A percentile compares a stretch with the other conserved stretches of the same genome.
Conservation (phyloP, 805 yeast genomes). For the Teunomyces atbi region DNA sequence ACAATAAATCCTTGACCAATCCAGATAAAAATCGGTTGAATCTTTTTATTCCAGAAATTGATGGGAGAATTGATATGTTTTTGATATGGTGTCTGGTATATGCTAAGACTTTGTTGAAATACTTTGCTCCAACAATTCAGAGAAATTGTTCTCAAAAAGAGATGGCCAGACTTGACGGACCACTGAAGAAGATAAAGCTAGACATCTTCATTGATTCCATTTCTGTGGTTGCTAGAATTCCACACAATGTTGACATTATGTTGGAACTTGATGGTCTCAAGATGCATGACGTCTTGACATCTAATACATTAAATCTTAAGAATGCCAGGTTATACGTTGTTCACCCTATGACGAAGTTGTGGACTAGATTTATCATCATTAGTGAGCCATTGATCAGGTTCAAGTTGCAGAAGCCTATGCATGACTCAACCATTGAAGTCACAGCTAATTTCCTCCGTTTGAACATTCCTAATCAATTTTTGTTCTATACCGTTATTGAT, state of each 20-base stretch:
- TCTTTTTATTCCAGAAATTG: slow-evolving; percentile 34
- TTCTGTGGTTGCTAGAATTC: slow-evolving; percentile 43
- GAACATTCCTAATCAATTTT: slow-evolving; percentile 68
- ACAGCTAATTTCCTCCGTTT: slow-evolving; percentile 43
- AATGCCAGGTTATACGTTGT: slow-evolving; percentile 46
- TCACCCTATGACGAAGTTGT: slow-evolving; percentile 47
- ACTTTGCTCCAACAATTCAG: slow-evolving; percentile 32
- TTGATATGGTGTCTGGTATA: slow-evolving; percentile 42
- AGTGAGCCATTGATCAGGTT: slow-evolving; percentile 24
- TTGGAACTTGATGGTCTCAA: slow-evolving; percentile 41
- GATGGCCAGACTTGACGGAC: slow-evolving; percentile 18
- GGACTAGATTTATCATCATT: slow-evolving; percentile 38
- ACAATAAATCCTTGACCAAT: slow-evolving; percentile 18
- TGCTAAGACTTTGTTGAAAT: slow-evolving; percentile 32
- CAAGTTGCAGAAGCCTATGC: slow-evolving; percentile 9
- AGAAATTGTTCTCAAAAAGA: slow-evolving; percentile 26
- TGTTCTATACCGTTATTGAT: slow-evolving; percentile 78
- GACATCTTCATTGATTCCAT: slow-evolving; percentile 32
- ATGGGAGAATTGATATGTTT: slow-evolving; percentile 39
- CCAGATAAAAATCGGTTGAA: slow-evolving; percentile 26
- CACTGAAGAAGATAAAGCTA: slow-evolving; percentile 20
- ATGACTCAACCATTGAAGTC: slow-evolving; percentile 17
- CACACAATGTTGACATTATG: slow-evolving; percentile 46
- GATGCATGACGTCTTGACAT: slow-evolving; percentile 21
- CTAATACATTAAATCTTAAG: slow-evolving; percentile 31